phyloP scores from a whole-genome alignment of 768 basidiomycete species.

The Nidularia pulvinata region DNA sequence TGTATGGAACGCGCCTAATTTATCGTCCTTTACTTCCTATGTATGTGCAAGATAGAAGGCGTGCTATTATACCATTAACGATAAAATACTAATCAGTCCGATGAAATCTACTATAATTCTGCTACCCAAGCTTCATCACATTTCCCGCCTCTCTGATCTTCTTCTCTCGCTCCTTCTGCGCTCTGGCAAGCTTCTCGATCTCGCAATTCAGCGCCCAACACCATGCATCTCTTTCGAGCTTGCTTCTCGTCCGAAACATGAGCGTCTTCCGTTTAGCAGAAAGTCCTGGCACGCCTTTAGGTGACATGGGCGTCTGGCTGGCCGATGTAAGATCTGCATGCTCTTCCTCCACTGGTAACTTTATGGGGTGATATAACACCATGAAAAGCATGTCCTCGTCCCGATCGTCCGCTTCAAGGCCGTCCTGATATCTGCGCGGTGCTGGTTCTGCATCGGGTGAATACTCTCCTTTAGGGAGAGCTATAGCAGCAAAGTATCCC shows the following conservation, averaged over 20 bases:
- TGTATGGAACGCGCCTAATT: conserved; percentile 5
- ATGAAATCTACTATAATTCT: background rate
- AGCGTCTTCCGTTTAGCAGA: conserved; percentile 59
- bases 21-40: background rate
- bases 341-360: conserved; percentile 16
- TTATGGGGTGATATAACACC: conserved; percentile 62
- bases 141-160: conserved; percentile 65
- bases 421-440: conserved; percentile 86
- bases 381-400: conserved; percentile 90
- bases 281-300: conserved; percentile 42
- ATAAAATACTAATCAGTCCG: no score
- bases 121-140: conserved; percentile 31
- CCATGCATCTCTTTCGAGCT: conserved; percentile 92
- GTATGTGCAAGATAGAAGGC: no score
- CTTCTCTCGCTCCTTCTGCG: conserved; percentile 62
- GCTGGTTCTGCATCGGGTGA: conserved; percentile 45
- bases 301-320: conserved; percentile 19
- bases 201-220: conserved; percentile 92
- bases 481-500: conserved; percentile 77
- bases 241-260: conserved; percentile 75
- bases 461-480: conserved; percentile 66
- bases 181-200: conserved; percentile 78
- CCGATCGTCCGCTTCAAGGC: conserved; percentile 83
- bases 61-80: no score
- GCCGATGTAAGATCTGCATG: conserved; percentile 22